Conservation (phyloP, 192 early-diverging fungal species). For the Chytriomyces sp. region DNA sequence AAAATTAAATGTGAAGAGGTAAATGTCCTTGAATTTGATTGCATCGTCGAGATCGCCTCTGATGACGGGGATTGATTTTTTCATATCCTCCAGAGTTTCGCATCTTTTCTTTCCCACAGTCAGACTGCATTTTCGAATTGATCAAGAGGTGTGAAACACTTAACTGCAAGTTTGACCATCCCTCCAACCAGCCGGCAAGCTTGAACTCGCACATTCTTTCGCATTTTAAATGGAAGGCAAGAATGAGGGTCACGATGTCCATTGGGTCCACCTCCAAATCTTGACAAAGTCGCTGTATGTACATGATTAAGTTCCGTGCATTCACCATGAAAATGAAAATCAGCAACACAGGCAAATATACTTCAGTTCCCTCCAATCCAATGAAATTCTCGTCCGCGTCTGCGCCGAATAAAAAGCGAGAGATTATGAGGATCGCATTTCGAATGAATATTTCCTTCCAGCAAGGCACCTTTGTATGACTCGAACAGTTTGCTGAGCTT, state of each 20-base stretch:
- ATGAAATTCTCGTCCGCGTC: conserved; percentile 70
- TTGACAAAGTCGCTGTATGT: conserved; percentile 54
- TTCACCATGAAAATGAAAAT: neutral
- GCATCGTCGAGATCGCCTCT: conserved; percentile 62
- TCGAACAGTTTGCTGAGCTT: conserved; percentile 69
- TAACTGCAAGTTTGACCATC: conserved; percentile 69
- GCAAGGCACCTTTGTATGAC: conserved; percentile 71
- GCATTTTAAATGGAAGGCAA: conserved; percentile 72
- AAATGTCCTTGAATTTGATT: conserved; percentile 68
- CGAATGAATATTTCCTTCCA: neutral
- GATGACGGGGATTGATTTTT: conserved; percentile 52
- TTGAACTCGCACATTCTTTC: conserved; percentile 78
- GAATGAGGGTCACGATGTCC: conserved; percentile 72
- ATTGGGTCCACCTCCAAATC: conserved; percentile 77
- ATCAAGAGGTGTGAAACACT: neutral
- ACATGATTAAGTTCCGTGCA: neutral
- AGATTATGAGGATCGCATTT: neutral
- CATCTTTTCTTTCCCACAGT: conserved; percentile 27
- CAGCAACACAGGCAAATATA: conserved; percentile 14
- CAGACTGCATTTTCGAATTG: too few species aligned
- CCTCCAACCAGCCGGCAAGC: conserved; percentile 71
- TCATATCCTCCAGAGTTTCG: conserved; percentile 73
- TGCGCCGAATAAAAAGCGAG: conserved; percentile 24
- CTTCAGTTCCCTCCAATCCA: conserved; percentile 72
- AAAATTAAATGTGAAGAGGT: conserved; percentile 79